These are phyloP conservation scores for Climacium dendroides DNA, from an alignment of 225 moss, liverwort and hornwort species.

Conservation along the genomic window DNA sequence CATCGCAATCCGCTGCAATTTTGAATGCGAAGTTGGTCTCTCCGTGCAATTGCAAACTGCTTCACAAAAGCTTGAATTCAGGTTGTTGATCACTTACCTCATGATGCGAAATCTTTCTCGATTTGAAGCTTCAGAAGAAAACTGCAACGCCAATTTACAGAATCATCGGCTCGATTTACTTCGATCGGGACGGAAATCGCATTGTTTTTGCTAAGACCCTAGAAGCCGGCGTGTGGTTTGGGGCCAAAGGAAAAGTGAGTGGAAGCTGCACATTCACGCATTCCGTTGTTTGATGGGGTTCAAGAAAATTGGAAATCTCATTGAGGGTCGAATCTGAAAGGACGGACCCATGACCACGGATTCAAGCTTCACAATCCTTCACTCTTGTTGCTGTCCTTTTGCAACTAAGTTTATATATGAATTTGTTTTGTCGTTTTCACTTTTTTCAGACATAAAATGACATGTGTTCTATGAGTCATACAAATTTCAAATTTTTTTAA, in stretches of 20 bases:
- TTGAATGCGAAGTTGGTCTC: neutral
- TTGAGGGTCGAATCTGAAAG: no score
- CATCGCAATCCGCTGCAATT: constrained; percentile 1
- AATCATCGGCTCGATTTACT: neutral
- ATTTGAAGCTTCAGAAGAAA: neutral
- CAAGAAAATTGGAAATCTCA: no score
- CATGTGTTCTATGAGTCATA: no score
- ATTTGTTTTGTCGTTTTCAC: no score
- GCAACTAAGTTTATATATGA: no score
- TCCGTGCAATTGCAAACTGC: neutral
- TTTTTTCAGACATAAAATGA: no score
- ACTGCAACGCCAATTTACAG: neutral
- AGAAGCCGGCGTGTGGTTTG: neutral
- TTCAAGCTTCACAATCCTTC: no score
- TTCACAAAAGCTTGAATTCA: neutral
- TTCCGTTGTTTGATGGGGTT: no score
- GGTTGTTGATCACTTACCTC: neutral
- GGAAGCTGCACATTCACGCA: neutral
- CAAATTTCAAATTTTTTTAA: no score
- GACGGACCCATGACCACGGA: no score
- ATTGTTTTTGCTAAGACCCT: neutral
- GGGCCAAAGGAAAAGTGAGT: neutral
- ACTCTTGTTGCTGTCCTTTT: no score
- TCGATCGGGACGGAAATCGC: neutral
- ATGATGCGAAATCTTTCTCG: neutral